Conservation (phyloP, 352 stramenopile genomes). For the Pythium aquatile region DNA sequence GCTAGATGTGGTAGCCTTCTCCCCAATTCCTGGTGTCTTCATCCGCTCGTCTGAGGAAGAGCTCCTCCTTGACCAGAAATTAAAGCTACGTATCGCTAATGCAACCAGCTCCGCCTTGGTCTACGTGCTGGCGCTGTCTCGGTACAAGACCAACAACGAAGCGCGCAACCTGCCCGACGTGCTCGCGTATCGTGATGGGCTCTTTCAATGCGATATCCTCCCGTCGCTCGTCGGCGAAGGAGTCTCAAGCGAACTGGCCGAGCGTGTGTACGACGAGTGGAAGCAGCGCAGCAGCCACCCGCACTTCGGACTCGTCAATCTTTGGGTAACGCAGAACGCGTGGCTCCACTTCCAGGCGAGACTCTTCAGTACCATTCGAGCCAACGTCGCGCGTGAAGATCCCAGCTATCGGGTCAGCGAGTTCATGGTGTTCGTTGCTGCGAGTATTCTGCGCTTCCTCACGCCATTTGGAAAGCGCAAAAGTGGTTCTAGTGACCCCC, state of each 20-base stretch:
- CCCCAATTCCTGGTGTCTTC: conserved; percentile 35
- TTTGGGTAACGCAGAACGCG: conserved; percentile 93
- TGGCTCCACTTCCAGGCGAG: conserved; percentile 42
- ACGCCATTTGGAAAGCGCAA: conserved; percentile 29
- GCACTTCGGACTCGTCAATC: conserved; percentile 89
- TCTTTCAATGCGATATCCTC: conserved; percentile 79
- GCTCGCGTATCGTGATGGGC: conserved; percentile 71
- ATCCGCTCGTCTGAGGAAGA: conserved; percentile 38
- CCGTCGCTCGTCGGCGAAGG: conserved; percentile 39
- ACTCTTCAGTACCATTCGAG: conserved; percentile 36
- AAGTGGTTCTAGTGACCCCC: neutral
- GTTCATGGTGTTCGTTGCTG: conserved; percentile 49
- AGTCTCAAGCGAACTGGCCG: conserved; percentile 32
- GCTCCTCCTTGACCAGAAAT: conserved; percentile 73
- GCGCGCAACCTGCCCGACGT: conserved; percentile 33
- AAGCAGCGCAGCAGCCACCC: conserved; percentile 71
- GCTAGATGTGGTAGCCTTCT: conserved; percentile 33
- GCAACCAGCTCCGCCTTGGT: conserved; percentile 90
- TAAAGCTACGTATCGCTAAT: conserved; percentile 92
- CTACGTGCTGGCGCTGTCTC: conserved; percentile 62
- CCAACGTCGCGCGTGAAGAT: conserved; percentile 23
- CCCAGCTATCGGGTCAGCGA: conserved; percentile 29
- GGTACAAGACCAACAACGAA: conserved; percentile 39
- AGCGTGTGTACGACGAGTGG: conserved; percentile 82
- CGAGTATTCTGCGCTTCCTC: conserved; percentile 45